Evolutionary conservation across 2,329 filamentous ascomycete genomes (phyloP), one percentile per base, ranked within the genome.

Genomic region (Juglanconis oblonga): DNA sequence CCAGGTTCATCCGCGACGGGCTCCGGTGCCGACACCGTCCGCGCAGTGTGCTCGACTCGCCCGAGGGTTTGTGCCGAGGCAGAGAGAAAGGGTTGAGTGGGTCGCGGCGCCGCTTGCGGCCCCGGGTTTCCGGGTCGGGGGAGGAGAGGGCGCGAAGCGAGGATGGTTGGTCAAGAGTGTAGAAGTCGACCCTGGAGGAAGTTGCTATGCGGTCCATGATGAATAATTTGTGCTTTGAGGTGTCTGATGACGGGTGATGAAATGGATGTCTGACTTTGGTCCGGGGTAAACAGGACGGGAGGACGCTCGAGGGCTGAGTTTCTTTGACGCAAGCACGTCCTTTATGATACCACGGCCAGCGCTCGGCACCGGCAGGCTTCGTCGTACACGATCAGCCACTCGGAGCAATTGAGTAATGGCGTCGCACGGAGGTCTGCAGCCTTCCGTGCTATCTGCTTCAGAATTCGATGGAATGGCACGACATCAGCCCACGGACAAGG

Each of bases 21-120:
- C 76, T 77, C 38, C 76, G 74, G 59, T 74, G 66, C 17, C 76
- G 70, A 57, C 71, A 71, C n/a, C 76, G 75, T 17, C 76, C 76
- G 40, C 76, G 73, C 53, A 76, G 73, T 2, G 73, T 76, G 55
- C 72, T 71, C 48, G 75, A 76, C 49, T 75, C 73, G 40, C 70
- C 67, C 5, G 75, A 74, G 4, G 71, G 67, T n/a, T 69, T 59
- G 45, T 71, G 52, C 52, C 66, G 62, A 57, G 67, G 57, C 9
- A 65, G 61, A 24, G 69, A 52, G 31, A 68, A 62, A 14, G 67
- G 67, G 32, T 51, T 54, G 10, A 69, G 66, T 33, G 71, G 69
- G 52, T 70, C 72, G 38, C 73, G 71, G n/a, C 70, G 67, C 56
- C 73, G 68, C 63, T 75, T 75, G 5, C 73, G 69, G 29, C 73